Base-by-base conservation (phyloP, 805 yeast genomes). In the Monosporozyma unispora region DNA sequence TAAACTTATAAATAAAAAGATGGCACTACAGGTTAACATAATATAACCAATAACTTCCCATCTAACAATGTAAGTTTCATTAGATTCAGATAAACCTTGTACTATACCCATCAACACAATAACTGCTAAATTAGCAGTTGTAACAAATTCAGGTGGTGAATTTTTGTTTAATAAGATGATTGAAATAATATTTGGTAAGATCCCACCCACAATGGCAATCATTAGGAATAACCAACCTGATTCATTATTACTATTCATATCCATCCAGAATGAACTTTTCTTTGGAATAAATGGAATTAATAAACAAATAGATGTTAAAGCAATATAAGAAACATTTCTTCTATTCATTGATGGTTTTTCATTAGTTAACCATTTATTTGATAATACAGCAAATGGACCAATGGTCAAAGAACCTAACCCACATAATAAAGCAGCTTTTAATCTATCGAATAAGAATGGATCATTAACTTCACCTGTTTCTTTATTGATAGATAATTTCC, bases 391-490 rank as follows among this genome's bases (percentile, higher is more conserved):
- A 35, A 61, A 58, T 12, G 69, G 69, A 9, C 69, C 69, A 21
- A 62, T 51, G 1, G 62, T 44, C 37, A 65, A 52, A 7, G 67
- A 57, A 25, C 66, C 61, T 22, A 66, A 43, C 16, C 70, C 70
- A 41, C 65, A 61, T 16, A 64, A 55, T 47, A 66, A 52, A 23
- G 63, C 55, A 18, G 69, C 67, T 44, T 64, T 65, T 38, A 66
- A 51, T 50, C 70, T 59, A 49, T 65, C 68, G 44, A 66, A 66
- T 14, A 66, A 55, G 46, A 59, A 66, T 4, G 70, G 70, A 47
- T 64, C 64, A 23, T 58, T 58, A 12, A 66, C 57, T 47, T 65
- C 69, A n/a, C 66, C 67, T 0, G 70, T 66, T 18, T 57, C 61
- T 45, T 57, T 54, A 48, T 66, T 63, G 33, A 63, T 53, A 18